Evolutionary conservation across 371 early-diverging fungal species (phyloP).

Genomic region (Actinomortierella ambigua): DNA sequence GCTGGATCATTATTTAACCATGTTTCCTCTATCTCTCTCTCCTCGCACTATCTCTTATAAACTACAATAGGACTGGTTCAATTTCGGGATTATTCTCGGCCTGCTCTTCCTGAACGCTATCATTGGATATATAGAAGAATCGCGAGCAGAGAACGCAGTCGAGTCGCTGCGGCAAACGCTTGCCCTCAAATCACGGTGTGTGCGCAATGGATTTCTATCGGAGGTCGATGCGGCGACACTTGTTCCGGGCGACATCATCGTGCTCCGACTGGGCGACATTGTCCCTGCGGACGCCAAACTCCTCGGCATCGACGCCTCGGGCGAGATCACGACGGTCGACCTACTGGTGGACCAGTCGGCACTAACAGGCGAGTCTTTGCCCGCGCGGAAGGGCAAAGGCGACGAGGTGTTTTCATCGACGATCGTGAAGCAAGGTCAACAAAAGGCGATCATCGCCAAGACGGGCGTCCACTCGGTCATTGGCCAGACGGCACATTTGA

Average conservation of each 20-base stretch:
- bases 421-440: conserved; percentile 89
- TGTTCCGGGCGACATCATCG: conserved; percentile 90
- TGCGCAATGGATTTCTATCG: conserved; percentile 75
- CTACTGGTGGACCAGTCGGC: conserved; percentile 94
- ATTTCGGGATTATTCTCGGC: conserved; percentile 85
- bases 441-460: conserved; percentile 85
- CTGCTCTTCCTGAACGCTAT: conserved; percentile 86
- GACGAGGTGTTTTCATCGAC: conserved; percentile 88
- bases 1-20: too few species aligned
- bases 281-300: conserved; percentile 91
- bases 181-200: conserved; percentile 78
- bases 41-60: neutral
- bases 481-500: conserved; percentile 90
- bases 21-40: too few species aligned
- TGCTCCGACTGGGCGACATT: conserved; percentile 90
- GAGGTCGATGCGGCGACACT: conserved; percentile 79
- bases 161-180: conserved; percentile 89
- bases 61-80: conserved; percentile 63
- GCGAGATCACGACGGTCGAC: conserved; percentile 72
- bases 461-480: conserved; percentile 90
- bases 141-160: conserved; percentile 89
- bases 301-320: conserved; percentile 83
- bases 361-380: conserved; percentile 92
- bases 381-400: conserved; percentile 79
- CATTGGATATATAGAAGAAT: conserved; percentile 90